Conservation (phyloP, 768 basidiomycete species). For the Dendrothele bispora region DNA sequence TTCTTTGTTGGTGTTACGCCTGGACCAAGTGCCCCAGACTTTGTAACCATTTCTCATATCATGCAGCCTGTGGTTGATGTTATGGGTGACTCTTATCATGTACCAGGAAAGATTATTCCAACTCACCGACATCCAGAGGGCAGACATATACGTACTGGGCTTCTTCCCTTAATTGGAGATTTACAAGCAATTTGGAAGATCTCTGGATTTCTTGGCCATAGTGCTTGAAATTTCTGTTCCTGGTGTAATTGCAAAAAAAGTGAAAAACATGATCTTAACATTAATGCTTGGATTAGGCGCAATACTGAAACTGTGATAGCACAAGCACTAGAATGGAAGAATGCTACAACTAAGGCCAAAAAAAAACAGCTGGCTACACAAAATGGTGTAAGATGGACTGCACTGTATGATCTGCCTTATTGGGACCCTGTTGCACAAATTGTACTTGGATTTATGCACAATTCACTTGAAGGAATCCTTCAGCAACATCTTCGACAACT, state of each 20-base stretch:
- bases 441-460: constrained; percentile 30
- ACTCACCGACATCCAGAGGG: constrained; percentile 15
- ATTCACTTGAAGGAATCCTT: constrained; percentile 24
- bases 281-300: constrained; percentile 13
- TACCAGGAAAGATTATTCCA: constrained; percentile 9
- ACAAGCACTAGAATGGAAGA: constrained; percentile 16
- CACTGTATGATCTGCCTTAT: constrained; percentile 24
- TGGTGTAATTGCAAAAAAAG: constrained; percentile 17
- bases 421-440: constrained; percentile 28
- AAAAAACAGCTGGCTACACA: constrained; percentile 5
- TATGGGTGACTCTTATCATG: constrained; percentile 13
- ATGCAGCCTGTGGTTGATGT: constrained; percentile 12
- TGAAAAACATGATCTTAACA: constrained; percentile 20
- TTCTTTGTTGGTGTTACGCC: constrained; percentile 33
- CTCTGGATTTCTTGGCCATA: constrained; percentile 17
- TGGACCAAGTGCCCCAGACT: constrained; percentile 25
- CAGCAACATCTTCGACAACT: constrained; percentile 19
- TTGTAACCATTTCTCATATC: constrained; percentile 18
- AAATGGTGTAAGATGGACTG: constrained; percentile 28
- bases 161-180: constrained; percentile 24
- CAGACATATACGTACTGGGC: constrained; percentile 9
- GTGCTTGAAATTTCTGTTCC: constrained; percentile 19
- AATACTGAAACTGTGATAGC: constrained; percentile 14
- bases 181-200: constrained; percentile 20
- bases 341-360: constrained; percentile 13